Base-by-base conservation (phyloP, 2,329 filamentous ascomycete species). In the Aspergillus sp. region DNA sequence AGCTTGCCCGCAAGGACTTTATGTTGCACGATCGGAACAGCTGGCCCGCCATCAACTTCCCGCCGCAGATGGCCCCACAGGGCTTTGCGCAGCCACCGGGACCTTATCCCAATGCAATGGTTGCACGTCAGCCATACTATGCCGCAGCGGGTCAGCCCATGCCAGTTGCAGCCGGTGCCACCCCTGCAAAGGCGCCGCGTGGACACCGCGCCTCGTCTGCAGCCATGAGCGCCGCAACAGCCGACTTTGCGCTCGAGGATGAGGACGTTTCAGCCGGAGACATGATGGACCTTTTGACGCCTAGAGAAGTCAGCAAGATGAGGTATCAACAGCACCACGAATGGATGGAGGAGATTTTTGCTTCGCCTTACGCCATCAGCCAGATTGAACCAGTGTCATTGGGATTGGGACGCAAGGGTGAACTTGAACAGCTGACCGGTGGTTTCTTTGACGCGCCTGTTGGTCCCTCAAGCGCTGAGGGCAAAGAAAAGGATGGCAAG, bases 261-360 rank as follows among this genome's bases (percentile, higher is more conserved):
- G 90, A 97, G 64, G 91, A 96, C 59, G 86, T 86, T 3, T 86
- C 85, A 6, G 78, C 87, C 13, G 90, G 90, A 27, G 93, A 98
- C 64, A 78, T 90, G 62, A 88, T 98, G 58, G 93, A 98, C 61
- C 81, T 89, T 50, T 74, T 96, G 49, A 91, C 89, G 0, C 90
- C 90, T 3, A 81, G 90, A 35, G 93, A 98, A 51, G 86, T 98
- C 48, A 95, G 90, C 55, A 75, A 88, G 47, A 81, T 83, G 51
- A 81, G 93, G 43, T 98, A 96, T 65, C 85, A 85, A 62, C 90
- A 96, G 61, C 94, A 98, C 58, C 91, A 98, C 59, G 89, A 95
- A 65, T 97, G 91, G 93, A 95, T 98, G 88, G 93, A 97, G 61
- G 91, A 98, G 68, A 84, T 98, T 27, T 79, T 97, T 42, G 88